Evolutionary conservation across 495 filamentous ascomycete genomes (phyloP).

Genomic region (Neurospora sp.): DNA sequence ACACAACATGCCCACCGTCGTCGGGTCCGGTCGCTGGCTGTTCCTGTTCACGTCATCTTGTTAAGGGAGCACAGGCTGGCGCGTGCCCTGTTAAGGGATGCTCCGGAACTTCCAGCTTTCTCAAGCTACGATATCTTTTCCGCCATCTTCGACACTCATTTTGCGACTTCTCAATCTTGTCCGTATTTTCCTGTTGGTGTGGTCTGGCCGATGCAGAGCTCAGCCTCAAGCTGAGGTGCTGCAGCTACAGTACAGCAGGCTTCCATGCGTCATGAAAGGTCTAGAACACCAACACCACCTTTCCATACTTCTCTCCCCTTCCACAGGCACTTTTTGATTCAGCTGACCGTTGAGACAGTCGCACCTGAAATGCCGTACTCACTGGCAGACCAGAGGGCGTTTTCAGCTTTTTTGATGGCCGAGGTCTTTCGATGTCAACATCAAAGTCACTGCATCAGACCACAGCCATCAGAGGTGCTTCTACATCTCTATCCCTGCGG

Average conservation of each 20-base stretch:
- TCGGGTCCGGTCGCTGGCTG: not conserved
- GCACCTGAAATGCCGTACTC: not conserved
- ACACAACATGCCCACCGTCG: not conserved
- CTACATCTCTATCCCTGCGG: not conserved
- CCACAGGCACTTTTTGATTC: not conserved
- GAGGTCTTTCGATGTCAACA: not conserved
- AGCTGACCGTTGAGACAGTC: not conserved
- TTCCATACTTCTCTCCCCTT: not conserved
- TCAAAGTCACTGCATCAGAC: not conserved
- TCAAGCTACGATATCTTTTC: not conserved
- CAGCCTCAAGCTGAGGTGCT: not conserved
- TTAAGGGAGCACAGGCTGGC: not conserved
- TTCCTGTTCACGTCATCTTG: not conserved
- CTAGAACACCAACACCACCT: not conserved
- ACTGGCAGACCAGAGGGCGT: not conserved
- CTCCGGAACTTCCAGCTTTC: not conserved
- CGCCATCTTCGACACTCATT: not conserved
- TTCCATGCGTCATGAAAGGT: not conserved
- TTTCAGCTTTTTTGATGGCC: not conserved
- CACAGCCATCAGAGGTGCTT: not conserved
- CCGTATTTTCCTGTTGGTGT: not conserved
- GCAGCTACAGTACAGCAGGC: not conserved
- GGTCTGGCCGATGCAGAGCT: not conserved
- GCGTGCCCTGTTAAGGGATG: not conserved
- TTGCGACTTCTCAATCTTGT: not conserved